Conservation (phyloP, 257 asterid species). For the Cordia subcordata region DNA sequence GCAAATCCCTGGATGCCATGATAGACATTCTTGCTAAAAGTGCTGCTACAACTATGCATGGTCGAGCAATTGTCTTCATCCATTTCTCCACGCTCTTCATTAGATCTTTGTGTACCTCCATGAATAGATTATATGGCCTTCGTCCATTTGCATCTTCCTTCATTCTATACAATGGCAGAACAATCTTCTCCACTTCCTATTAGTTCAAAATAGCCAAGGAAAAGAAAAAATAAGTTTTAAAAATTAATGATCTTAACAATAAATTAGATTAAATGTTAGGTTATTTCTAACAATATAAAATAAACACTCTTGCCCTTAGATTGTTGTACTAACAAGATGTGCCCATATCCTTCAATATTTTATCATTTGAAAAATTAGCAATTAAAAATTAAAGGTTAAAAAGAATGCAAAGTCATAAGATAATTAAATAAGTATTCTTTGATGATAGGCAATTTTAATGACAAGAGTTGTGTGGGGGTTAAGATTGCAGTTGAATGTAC, state of each 20-base stretch:
- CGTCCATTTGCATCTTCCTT: neutral
- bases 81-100: conserved; percentile 18
- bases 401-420: too few species aligned
- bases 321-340: too few species aligned
- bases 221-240: too few species aligned
- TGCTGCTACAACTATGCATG: conserved; percentile 28
- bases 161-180: neutral
- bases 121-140: neutral
- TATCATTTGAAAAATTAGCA: too few species aligned
- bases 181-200: conserved; percentile 1
- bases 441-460: too few species aligned
- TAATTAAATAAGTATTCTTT: too few species aligned
- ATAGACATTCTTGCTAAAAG: conserved; percentile 30
- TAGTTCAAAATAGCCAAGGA: neutral
- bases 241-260: neutral
- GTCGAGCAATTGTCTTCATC: conserved; percentile 32
- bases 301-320: neutral
- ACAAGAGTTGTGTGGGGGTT: too few species aligned
- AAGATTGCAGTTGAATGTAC: too few species aligned
- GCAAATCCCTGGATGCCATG: too few species aligned
- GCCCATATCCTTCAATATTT: too few species aligned
- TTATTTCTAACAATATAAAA: neutral
- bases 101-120: neutral
- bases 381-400: too few species aligned
- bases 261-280: neutral